Base-by-base conservation (phyloP, 2,329 filamentous ascomycete genomes). In the Cladosporium sphaerospermum region DNA sequence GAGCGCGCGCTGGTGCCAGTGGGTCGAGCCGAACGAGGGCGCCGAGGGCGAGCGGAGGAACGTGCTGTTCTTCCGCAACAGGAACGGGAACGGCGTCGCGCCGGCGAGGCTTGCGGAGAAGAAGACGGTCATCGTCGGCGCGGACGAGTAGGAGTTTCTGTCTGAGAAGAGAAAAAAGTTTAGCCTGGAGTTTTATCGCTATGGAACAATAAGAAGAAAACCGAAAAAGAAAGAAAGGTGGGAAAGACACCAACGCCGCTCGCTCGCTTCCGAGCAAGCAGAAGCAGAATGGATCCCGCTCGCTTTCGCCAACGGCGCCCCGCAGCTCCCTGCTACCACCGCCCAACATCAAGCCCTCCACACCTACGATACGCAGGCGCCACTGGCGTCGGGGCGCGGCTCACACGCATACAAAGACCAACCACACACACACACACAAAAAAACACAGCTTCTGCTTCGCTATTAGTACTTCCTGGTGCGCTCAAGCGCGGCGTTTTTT, bases 61-160 rank as follows among this genome's bases (percentile, higher is more conserved):
- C 57, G 85, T 99, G 31, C 73, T 95, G 52, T 96, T 99, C 82
- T 99, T 88, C 86, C 84, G 92, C 68, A 99, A 99, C 80, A 80
- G 80, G 64, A 99, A 97, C 74, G 88, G 89, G 16, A 75, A 95
- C 19, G 93, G 93, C 61, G 74, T 83, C 34, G 67, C 77, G 45
- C 80, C 80, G 5, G 61, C 69, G 43, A 68, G 67, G 62, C 43
- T 68, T 28, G 48, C 48, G 9, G 16, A 37, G 19, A 23, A 41
- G 16, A 39, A 19, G n/a, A 39, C 23, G 23, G 23, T 39, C 13
- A 39, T 39, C 13, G 36, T 39, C 13, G 36, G 36, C 2, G 36
- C 36, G 13, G 36, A 39, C 16, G 36, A 39, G 36, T 39, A 39
- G 36, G n/a, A 5, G 10, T 39, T n/a, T 10, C 4, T 13, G 4